Conservation (phyloP, 176 grass and related monocot genomes). For the Oryza meyeriana region DNA sequence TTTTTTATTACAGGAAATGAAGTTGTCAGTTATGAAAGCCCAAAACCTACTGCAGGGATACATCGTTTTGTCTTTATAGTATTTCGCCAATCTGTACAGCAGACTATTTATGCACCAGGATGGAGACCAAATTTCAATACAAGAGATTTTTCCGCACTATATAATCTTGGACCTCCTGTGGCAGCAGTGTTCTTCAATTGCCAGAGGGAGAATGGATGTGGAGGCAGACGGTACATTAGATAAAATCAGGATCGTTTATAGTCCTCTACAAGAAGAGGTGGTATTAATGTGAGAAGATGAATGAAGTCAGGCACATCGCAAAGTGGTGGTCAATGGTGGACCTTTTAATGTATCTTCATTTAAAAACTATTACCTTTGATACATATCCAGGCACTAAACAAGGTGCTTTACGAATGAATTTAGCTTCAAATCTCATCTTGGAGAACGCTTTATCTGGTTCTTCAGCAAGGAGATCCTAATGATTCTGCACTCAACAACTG, state of each 20-base stretch:
- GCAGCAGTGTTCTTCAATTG: constrained; percentile 89
- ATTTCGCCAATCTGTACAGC: constrained; percentile 76
- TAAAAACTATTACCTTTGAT: constrained; percentile 15
- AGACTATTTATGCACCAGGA: constrained; percentile 79
- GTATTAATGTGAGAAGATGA: constrained; percentile 19
- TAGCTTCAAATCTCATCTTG: constrained; percentile 14
- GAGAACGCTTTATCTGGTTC: constrained; percentile 8
- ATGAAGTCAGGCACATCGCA: constrained; percentile 10
- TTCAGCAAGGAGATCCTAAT: constrained; percentile 4
- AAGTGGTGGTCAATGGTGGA: constrained; percentile 23
- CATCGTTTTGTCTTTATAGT: constrained; percentile 88
- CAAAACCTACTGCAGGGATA: constrained; percentile 90
- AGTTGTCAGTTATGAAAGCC: constrained; percentile 87
- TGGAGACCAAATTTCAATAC: constrained; percentile 97
- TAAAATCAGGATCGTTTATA: constrained; percentile 30
- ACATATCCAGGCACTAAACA: constrained; percentile 16
- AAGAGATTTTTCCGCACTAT: constrained; percentile 80
- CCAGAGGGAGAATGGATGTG: constrained; percentile 92
- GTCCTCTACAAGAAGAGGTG: constrained; percentile 20
- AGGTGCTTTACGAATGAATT: constrained; percentile 17
- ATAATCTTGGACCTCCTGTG: constrained; percentile 72
- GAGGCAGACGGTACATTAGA: constrained; percentile 81
- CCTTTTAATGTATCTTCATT: constrained; percentile 43
- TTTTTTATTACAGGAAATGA: constrained; percentile 72
- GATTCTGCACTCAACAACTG: constrained; percentile 12